Conservation (phyloP, 2,329 filamentous ascomycete species). For the Phialophora verrucosa region DNA sequence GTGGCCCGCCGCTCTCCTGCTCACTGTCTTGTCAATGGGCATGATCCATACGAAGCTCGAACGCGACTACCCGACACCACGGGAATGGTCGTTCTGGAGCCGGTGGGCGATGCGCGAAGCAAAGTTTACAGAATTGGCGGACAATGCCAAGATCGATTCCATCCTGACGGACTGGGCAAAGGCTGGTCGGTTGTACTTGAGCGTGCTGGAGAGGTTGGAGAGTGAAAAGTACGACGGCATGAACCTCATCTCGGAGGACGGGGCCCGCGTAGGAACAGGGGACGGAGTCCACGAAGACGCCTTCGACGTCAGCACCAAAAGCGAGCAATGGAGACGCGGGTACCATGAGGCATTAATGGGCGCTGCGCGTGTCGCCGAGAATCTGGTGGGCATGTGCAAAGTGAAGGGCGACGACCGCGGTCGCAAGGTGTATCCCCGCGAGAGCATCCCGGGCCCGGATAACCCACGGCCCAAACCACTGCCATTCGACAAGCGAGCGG, state of each 20-base stretch:
- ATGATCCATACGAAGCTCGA: slow-evolving; percentile 77
- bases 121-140: slow-evolving; percentile 59
- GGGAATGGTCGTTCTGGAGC: slow-evolving; percentile 77
- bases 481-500: slow-evolving; percentile 61
- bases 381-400: slow-evolving; percentile 76
- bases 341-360: slow-evolving; percentile 85
- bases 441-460: slow-evolving; percentile 78
- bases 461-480: slow-evolving; percentile 80
- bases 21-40: slow-evolving; percentile 67
- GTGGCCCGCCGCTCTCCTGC: slow-evolving; percentile 67
- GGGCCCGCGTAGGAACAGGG: slow-evolving; percentile 41
- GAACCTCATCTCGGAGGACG: slow-evolving; percentile 61
- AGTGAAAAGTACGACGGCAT: slow-evolving; percentile 71
- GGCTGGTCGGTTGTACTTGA: slow-evolving; percentile 65
- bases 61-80: slow-evolving; percentile 76
- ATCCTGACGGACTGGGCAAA: slow-evolving; percentile 71
- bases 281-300: slow-evolving; percentile 59
- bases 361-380: slow-evolving; percentile 75
- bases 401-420: slow-evolving; percentile 59
- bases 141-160: slow-evolving; percentile 58
- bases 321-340: slow-evolving; percentile 81
- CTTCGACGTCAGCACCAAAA: slow-evolving; percentile 73
- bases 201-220: slow-evolving; percentile 71
- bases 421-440: slow-evolving; percentile 65
- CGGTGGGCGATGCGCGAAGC: slow-evolving; percentile 71